These are phyloP conservation scores for Clarkia xantiana DNA, from an alignment of 345 rosid species.

Conservation along the genomic window DNA sequence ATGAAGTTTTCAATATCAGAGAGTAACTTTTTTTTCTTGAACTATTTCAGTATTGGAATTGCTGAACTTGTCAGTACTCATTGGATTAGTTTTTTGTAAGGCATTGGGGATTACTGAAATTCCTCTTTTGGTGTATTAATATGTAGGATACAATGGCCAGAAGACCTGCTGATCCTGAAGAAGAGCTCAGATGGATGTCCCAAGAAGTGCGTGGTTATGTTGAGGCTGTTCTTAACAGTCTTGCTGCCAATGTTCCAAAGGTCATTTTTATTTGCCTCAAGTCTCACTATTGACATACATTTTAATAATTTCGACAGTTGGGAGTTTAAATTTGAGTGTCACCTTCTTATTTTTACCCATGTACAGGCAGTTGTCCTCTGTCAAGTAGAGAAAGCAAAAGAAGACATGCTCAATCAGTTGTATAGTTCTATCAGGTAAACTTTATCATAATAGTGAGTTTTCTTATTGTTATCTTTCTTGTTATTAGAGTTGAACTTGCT, in stretches of 20 bases:
- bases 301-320: not conserved
- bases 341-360: conserved; percentile 3
- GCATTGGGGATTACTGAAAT: no score
- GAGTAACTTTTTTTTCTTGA: no score
- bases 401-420: conserved; percentile 93
- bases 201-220: conserved; percentile 99
- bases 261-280: conserved; percentile 18
- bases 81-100: no score
- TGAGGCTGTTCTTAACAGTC: conserved; percentile 99
- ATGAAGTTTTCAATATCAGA: no score
- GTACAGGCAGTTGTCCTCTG: conserved; percentile 96
- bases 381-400: conserved; percentile 98
- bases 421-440: conserved; percentile 79
- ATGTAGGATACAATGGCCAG: conserved; percentile 80
- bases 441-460: not conserved
- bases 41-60: no score
- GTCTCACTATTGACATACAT: not conserved
- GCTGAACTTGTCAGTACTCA: no score
- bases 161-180: conserved; percentile 94
- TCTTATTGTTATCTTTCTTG: not conserved
- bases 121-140: not conserved
- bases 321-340: not conserved
- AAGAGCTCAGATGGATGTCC: conserved; percentile 98
- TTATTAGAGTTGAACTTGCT: not conserved
- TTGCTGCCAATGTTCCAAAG: conserved; percentile 97